Percentiles rank a stretch among this genome's conserved stretches.
Evolutionary conservation across 1,284 basidiomycete species (phyloP).

Genomic region (Cryptococcus sp.): DNA sequence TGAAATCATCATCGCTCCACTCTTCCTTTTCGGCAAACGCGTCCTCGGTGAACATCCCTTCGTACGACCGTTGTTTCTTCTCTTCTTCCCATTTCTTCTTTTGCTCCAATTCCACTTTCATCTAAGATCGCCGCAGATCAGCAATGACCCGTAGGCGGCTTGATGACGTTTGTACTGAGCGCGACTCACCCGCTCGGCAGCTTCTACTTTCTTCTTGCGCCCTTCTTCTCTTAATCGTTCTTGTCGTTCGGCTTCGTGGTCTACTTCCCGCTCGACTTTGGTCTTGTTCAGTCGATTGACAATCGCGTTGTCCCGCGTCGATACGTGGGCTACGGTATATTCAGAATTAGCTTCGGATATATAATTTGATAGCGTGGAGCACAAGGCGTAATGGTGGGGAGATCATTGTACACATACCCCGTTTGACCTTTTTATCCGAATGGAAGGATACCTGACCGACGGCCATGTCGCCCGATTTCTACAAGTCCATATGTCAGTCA

Average conservation of each 20-base stretch:
- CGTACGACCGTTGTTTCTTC: constrained; percentile 49
- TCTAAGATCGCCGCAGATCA: neutral
- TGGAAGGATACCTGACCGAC: constrained; percentile 94
- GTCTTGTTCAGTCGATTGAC: constrained; percentile 96
- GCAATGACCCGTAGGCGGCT: neutral
- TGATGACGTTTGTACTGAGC: too few relatives aligned
- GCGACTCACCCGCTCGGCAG: constrained; percentile 55
- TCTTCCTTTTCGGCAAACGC: constrained; percentile 42
- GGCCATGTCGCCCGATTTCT: constrained; percentile 97
- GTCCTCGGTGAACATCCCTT: constrained; percentile 51
- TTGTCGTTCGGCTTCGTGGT: constrained; percentile 84
- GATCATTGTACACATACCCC: constrained; percentile 58
- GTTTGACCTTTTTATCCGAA: constrained; percentile 80
- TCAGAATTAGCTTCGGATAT: neutral
- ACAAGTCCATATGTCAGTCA: neutral
- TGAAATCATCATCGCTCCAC: constrained; percentile 52
- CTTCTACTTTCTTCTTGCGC: constrained; percentile 65
- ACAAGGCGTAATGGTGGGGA: neutral
- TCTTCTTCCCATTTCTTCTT: constrained; percentile 50
- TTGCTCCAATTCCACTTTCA: constrained; percentile 41
- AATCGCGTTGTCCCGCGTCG: constrained; percentile 80
- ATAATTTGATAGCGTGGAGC: neutral
- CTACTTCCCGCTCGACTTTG: constrained; percentile 77
- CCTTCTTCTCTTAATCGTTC: constrained; percentile 79
- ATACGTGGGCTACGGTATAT: constrained; percentile 64